Evolutionary conservation across 345 rosid species (phyloP).

Genomic region (Arabidopsis thaliana): TAIR10.1 NC_003070.9:26418501-26419000

Average conservation of each 20-base stretch:
- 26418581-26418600: neutral
- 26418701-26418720: neutral
- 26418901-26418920: constrained; percentile 2
- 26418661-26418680: constrained; percentile 58
- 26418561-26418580: constrained; percentile 58
- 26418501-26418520: constrained; percentile 73
- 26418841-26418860: constrained; percentile 90
- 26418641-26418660: constrained; percentile 79
- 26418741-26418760: constrained; percentile 6
- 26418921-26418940: too few relatives aligned
- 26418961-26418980: neutral
- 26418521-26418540: constrained; percentile 51
- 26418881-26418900: constrained; percentile 55
- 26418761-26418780: constrained; percentile 10
- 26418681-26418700: neutral
- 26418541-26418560: constrained; percentile 65
- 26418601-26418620: constrained; percentile 48
- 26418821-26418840: constrained; percentile 79
- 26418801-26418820: constrained; percentile 56
- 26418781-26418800: constrained; percentile 22
- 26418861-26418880: constrained; percentile 86
- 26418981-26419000: constrained; percentile 75
- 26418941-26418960: neutral
- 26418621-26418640: constrained; percentile 64
- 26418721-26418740: neutral